phyloP scores from a whole-genome alignment of 768 basidiomycete species.

The Collybia sordida region DNA sequence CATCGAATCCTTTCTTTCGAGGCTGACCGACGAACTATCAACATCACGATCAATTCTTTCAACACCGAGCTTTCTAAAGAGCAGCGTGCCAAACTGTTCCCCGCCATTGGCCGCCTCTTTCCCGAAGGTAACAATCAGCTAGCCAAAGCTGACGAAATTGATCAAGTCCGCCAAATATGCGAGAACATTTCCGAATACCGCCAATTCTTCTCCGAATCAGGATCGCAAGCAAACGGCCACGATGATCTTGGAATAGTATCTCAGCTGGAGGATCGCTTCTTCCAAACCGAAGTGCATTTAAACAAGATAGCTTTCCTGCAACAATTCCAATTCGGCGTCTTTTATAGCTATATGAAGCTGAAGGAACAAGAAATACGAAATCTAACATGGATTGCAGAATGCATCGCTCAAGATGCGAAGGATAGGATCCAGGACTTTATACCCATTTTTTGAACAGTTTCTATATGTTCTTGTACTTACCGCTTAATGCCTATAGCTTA shows the following conservation, averaged over 20 bases:
- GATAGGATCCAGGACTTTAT: slow-evolving; percentile 96
- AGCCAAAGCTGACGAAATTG: slow-evolving; percentile 92
- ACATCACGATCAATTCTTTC: slow-evolving; percentile 99
- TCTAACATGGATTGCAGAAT: slow-evolving; percentile 94
- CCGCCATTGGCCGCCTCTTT: slow-evolving; percentile 88
- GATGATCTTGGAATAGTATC: slow-evolving; percentile 52
- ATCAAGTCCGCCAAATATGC: slow-evolving; percentile 85
- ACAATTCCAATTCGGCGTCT: slow-evolving; percentile 93
- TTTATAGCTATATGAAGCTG: slow-evolving; percentile 89
- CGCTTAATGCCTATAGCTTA: no score
- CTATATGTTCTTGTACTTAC: slow-evolving; percentile 2
- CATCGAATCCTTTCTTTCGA: slow-evolving; percentile 90
- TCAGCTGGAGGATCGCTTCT: slow-evolving; percentile 92
- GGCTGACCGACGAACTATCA: slow-evolving; percentile 94
- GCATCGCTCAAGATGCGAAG: slow-evolving; percentile 95
- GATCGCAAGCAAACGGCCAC: slow-evolving; percentile 28
- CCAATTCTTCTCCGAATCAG: slow-evolving; percentile 75
- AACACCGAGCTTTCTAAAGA: slow-evolving; percentile 94
- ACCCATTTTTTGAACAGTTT: slow-evolving; percentile 68
- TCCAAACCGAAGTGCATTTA: slow-evolving; percentile 87
- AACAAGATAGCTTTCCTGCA: slow-evolving; percentile 96
- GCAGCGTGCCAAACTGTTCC: slow-evolving; percentile 91
- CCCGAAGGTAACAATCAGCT: slow-evolving; percentile 95
- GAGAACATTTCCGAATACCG: slow-evolving; percentile 91
- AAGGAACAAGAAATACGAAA: slow-evolving; percentile 91